phyloP scores from a whole-genome alignment of 805 yeast species.

The Spathaspora passalidarum region DNA sequence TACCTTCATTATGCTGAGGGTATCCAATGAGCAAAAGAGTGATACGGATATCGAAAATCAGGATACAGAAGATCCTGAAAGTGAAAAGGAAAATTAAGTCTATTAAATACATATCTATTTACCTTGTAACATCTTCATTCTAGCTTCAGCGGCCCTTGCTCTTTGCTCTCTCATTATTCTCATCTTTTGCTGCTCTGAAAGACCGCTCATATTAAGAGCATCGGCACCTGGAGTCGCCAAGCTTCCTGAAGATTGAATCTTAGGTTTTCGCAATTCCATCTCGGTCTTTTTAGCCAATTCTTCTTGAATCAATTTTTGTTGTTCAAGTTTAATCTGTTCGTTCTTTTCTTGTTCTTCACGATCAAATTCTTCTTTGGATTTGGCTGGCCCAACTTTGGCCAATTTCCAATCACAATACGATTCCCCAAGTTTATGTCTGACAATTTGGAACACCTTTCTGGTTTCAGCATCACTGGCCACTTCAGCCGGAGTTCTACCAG shows the following conservation, averaged over 20 bases:
- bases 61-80: conserved; percentile 1
- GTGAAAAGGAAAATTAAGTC: conserved; percentile 2
- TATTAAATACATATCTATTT: background rate
- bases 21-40: conserved; percentile 1
- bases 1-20: conserved; percentile 9
- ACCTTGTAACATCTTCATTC: conserved; percentile 38
- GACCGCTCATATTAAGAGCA: conserved; percentile 46
- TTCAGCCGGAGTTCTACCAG: conserved; percentile 70
- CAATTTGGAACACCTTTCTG: conserved; percentile 60
- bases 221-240: conserved; percentile 21
- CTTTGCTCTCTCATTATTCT: conserved; percentile 89
- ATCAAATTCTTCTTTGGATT: conserved; percentile 58
- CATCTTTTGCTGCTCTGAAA: conserved; percentile 71
- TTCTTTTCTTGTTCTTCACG: conserved; percentile 32
- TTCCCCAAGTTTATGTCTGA: conserved; percentile 70
- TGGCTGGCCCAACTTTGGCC: conserved; percentile 61
- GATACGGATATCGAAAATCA: too few species aligned
- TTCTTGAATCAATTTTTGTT: conserved; percentile 40
- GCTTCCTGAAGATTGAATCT: conserved; percentile 28
- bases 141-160: conserved; percentile 94
- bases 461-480: conserved; percentile 47
- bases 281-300: conserved; percentile 44
- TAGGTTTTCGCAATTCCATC: conserved; percentile 34
- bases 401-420: conserved; percentile 62
- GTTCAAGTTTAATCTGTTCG: conserved; percentile 34